These are phyloP conservation scores for Colletotrichum lini DNA, from an alignment of 2,329 filamentous ascomycete genomes.

Conservation along the genomic window DNA sequence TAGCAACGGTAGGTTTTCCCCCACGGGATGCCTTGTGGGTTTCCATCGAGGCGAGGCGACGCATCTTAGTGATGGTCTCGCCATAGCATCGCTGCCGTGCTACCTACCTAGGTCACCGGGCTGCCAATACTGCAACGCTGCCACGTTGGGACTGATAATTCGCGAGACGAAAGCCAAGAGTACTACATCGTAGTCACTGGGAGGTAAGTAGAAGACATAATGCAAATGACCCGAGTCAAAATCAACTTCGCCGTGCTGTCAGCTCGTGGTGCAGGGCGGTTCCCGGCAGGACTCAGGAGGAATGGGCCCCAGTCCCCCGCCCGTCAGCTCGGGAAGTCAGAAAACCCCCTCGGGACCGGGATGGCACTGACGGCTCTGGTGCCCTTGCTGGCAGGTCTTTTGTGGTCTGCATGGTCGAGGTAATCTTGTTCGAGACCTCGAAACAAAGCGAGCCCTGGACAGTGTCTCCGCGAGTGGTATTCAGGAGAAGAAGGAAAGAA, in stretches of 20 bases:
- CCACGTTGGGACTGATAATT: constrained; percentile 13
- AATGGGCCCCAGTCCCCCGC: constrained; percentile 6
- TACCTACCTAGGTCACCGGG: constrained; percentile 4
- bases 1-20: too few relatives aligned
- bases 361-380: constrained; percentile 31
- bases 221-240: constrained; percentile 2
- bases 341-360: constrained; percentile 23
- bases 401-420: constrained; percentile 31
- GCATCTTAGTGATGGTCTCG: constrained; percentile 12
- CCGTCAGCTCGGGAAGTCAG: constrained; percentile 12
- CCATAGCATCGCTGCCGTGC: constrained; percentile 18
- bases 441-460: constrained; percentile 40
- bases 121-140: constrained; percentile 11
- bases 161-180: neutral
- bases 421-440: constrained; percentile 34
- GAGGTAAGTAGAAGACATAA: neutral
- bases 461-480: constrained; percentile 22
- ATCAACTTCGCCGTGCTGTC: neutral
- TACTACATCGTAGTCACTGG: neutral
- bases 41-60: constrained; percentile 24
- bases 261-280: neutral
- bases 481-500: constrained; percentile 34
- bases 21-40: neutral
- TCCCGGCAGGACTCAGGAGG: neutral
- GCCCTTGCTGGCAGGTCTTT: constrained; percentile 24